Conservation (phyloP, 2,329 filamentous ascomycete genomes). For the Aspergillus tamarii region DNA sequence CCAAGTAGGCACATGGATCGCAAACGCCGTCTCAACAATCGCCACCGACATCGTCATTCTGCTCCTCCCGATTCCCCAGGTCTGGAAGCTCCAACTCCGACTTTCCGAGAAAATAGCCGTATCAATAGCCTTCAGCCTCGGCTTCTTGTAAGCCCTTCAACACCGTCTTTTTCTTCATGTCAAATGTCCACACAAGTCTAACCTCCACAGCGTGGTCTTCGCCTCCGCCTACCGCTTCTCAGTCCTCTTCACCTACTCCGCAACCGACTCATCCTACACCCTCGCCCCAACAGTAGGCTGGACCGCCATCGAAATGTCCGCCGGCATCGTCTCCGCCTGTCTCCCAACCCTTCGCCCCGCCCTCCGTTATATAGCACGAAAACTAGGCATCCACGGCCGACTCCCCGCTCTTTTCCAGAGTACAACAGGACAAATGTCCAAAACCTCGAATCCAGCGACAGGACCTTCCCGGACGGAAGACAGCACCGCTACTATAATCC, state of each 20-base stretch:
- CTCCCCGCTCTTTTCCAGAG: conserved; percentile 20
- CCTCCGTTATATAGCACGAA: conserved; percentile 23
- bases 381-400: conserved; percentile 20
- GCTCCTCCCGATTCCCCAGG: conserved; percentile 29
- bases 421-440: conserved; percentile 8
- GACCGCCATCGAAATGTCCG: conserved; percentile 35
- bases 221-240: conserved; percentile 31
- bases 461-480: background rate
- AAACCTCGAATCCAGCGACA: conserved; percentile 8
- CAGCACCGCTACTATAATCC: conserved; percentile 7
- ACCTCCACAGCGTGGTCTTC: conserved; percentile 28
- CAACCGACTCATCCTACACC: conserved; percentile 29
- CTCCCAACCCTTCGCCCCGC: conserved; percentile 32
- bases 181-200: background rate
- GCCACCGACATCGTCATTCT: conserved; percentile 31
- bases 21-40: conserved; percentile 30
- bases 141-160: conserved; percentile 25
- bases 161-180: too few relatives aligned
- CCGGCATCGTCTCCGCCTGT: conserved; percentile 33
- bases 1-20: conserved; percentile 31
- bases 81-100: conserved; percentile 33
- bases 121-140: conserved; percentile 27
- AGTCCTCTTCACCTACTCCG: conserved; percentile 30
- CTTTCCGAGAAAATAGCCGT: conserved; percentile 25
- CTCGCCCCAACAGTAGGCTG: conserved; percentile 33